phyloP scores from a whole-genome alignment of 2,329 filamentous ascomycete genomes.

The Cordyceps tenuipes region DNA sequence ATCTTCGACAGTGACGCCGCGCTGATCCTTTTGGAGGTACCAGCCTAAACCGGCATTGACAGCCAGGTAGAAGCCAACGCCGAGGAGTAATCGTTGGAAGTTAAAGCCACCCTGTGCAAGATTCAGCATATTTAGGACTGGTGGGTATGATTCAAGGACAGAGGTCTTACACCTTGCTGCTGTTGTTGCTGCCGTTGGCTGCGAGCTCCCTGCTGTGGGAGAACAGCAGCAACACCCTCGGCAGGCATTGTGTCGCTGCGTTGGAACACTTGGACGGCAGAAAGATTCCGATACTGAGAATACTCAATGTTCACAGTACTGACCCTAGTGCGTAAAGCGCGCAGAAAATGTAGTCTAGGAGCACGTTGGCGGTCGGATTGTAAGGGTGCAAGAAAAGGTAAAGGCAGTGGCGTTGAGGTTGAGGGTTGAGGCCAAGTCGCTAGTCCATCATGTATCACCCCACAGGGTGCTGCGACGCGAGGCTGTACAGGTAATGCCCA shows the following conservation, averaged over 20 bases:
- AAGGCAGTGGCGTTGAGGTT: no score
- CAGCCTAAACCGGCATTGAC: conserved; percentile 51
- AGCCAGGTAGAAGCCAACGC: conserved; percentile 48
- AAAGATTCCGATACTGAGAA: not conserved
- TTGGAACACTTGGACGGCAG: not conserved
- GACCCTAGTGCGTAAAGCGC: no score
- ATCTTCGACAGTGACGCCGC: conserved; percentile 39
- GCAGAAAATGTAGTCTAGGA: no score
- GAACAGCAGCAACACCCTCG: conserved; percentile 9
- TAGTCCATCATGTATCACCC: no score
- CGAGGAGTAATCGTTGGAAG: conserved; percentile 41
- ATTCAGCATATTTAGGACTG: not conserved
- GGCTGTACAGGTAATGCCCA: no score
- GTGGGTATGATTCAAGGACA: not conserved
- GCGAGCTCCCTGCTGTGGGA: conserved; percentile 8
- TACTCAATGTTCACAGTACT: not conserved
- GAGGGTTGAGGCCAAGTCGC: no score
- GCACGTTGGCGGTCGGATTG: no score
- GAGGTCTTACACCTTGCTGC: conserved; percentile 14
- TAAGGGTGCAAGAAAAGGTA: no score
- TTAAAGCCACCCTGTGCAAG: conserved; percentile 24
- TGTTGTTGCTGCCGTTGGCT: conserved; percentile 12
- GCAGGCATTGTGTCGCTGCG: conserved; percentile 5
- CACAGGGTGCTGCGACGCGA: no score
- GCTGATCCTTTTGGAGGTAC: conserved; percentile 39